These are phyloP conservation scores for Backusella macrospora DNA, from an alignment of 192 early-diverging fungal genomes.

Conservation along the genomic window DNA sequence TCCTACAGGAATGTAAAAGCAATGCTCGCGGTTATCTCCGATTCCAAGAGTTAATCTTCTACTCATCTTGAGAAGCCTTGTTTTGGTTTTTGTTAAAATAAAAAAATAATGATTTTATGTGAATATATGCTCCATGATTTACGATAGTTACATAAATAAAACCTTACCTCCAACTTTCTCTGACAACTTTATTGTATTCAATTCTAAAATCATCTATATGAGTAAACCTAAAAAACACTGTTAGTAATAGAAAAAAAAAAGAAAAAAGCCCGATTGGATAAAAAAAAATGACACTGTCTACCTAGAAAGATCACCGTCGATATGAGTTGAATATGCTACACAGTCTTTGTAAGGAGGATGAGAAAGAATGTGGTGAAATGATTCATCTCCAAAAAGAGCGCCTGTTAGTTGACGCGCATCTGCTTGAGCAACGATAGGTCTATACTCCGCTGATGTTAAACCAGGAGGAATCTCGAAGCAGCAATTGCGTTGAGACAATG, in stretches of 20 bases:
- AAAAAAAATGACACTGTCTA: slow-evolving; percentile 3
- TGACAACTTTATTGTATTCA: slow-evolving; percentile 76
- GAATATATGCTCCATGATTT: neutral
- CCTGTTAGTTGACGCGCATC: slow-evolving; percentile 74
- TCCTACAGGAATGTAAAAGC: slow-evolving; percentile 87
- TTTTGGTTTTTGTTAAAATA: slow-evolving; percentile 32
- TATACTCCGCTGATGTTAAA: slow-evolving; percentile 71
- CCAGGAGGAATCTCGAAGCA: slow-evolving; percentile 75
- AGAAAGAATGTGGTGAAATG: slow-evolving; percentile 87
- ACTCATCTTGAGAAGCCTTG: slow-evolving; percentile 71
- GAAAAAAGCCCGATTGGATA: neutral
- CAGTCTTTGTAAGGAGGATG: slow-evolving; percentile 97
- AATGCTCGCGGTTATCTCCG: slow-evolving; percentile 90
- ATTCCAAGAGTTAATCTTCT: slow-evolving; percentile 85
- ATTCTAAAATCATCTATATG: slow-evolving; percentile 73
- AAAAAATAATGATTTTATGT: neutral
- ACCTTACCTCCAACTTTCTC: slow-evolving; percentile 65
- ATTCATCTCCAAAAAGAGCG: slow-evolving; percentile 69
- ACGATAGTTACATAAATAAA: neutral
- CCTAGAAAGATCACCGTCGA: slow-evolving; percentile 84
- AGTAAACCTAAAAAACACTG: slow-evolving; percentile 56
- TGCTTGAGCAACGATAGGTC: slow-evolving; percentile 80
- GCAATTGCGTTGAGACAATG: slow-evolving; percentile 84
- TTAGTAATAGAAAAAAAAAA: neutral
- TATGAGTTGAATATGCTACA: slow-evolving; percentile 81